These are phyloP conservation scores for Mycena epipterygia DNA, from an alignment of 768 basidiomycete species.

Conservation along the genomic window DNA sequence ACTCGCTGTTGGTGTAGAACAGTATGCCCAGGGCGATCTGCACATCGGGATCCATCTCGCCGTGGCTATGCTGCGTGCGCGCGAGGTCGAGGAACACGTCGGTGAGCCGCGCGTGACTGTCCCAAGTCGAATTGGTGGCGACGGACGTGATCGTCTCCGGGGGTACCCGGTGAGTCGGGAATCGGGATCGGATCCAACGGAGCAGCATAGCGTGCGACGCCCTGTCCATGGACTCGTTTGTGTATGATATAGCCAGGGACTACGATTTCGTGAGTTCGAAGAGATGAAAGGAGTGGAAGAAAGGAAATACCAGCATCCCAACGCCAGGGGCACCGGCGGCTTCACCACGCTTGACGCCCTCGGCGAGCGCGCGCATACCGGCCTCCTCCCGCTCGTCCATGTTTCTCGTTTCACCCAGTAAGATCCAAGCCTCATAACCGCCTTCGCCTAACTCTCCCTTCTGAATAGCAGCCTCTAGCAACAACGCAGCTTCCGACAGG, in stretches of 20 bases:
- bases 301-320: constrained; percentile 78
- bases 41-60: constrained; percentile 87
- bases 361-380: constrained; percentile 82
- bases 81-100: constrained; percentile 89
- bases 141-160: constrained; percentile 70
- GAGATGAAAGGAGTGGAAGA: neutral
- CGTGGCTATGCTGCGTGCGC: constrained; percentile 81
- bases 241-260: constrained; percentile 97
- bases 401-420: constrained; percentile 89
- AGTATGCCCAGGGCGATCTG: constrained; percentile 94
- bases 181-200: constrained; percentile 83
- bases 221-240: constrained; percentile 92
- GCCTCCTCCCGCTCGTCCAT: constrained; percentile 92
- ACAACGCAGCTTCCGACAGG: constrained; percentile 85
- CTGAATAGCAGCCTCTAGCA: constrained; percentile 93
- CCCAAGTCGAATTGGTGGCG: constrained; percentile 78
- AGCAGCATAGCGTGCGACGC: constrained; percentile 89
- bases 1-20: constrained; percentile 91
- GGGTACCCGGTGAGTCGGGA: constrained; percentile 67
- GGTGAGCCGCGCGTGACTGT: constrained; percentile 82
- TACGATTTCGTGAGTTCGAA: constrained; percentile 44
- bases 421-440: constrained; percentile 92
- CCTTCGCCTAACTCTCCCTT: constrained; percentile 84
- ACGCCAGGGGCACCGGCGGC: constrained; percentile 71
- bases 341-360: constrained; percentile 79